Conservation (phyloP, 192 early-diverging fungal species). For the Mortierella alpina region DNA sequence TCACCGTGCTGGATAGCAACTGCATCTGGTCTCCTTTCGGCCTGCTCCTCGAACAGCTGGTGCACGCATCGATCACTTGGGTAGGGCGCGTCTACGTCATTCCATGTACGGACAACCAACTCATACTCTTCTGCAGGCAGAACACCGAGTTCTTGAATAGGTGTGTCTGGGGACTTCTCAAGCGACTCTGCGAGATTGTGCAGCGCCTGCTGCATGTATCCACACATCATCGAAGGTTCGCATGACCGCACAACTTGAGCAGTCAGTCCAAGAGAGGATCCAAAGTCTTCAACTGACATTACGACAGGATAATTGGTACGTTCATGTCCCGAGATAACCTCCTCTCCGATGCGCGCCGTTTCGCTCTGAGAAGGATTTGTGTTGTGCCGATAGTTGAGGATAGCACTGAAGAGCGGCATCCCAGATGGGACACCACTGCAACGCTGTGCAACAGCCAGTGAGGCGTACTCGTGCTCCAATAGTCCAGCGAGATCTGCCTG, state of each 20-base stretch:
- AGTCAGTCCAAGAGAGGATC: background rate
- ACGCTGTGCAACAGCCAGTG: background rate
- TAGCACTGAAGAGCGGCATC: background rate
- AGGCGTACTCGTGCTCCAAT: too few relatives aligned
- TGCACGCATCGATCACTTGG: too few relatives aligned
- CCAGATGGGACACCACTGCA: conserved; percentile 6
- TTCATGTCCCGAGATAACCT: background rate
- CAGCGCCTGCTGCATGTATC: conserved; percentile 1
- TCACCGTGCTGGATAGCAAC: too few relatives aligned
- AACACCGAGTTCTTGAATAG: too few relatives aligned
- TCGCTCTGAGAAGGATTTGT: background rate
- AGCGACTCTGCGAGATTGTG: background rate
- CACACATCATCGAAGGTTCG: background rate
- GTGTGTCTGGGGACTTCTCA: too few relatives aligned
- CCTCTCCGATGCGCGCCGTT: background rate
- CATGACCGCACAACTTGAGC: background rate
- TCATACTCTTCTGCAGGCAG: too few relatives aligned
- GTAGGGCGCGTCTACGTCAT: too few relatives aligned
- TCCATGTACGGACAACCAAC: too few relatives aligned
- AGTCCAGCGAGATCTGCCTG: too few relatives aligned
- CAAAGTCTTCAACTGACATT: conserved; percentile 3
- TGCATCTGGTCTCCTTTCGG: too few relatives aligned
- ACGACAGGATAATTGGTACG: conserved; percentile 10
- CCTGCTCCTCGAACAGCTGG: too few relatives aligned
- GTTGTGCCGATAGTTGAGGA: conserved; percentile 1